Conservation (phyloP, 352 stramenopile genomes). For the Halophytophthora batemanensis region DNA sequence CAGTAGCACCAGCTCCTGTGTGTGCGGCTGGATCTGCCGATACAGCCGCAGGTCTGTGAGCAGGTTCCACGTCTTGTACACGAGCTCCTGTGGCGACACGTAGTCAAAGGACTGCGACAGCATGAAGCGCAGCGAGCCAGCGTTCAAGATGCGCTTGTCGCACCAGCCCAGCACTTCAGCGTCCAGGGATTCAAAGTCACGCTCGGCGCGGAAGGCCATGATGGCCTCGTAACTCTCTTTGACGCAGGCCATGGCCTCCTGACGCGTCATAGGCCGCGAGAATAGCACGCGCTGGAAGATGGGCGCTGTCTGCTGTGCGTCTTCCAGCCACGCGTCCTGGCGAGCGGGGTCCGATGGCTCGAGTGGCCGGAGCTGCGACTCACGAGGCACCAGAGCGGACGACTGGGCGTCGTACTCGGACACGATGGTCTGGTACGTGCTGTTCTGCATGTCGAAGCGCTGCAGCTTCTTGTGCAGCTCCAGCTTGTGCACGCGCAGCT, state of each 20-base stretch:
- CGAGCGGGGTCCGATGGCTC: no score
- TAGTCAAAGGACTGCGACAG: slow-evolving; percentile 52
- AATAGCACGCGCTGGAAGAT: slow-evolving; percentile 60
- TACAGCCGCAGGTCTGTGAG: slow-evolving; percentile 53
- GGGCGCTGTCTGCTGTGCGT: slow-evolving; percentile 20
- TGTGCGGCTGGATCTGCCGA: slow-evolving; percentile 56
- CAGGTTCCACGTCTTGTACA: slow-evolving; percentile 70
- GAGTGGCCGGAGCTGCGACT: no score
- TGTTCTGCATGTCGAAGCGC: slow-evolving; percentile 49
- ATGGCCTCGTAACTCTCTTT: slow-evolving; percentile 59
- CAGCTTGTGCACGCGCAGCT: slow-evolving; percentile 38
- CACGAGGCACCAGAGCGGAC: background rate
- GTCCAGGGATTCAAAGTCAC: slow-evolving; percentile 40
- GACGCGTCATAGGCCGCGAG: slow-evolving; percentile 27
- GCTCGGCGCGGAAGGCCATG: slow-evolving; percentile 45
- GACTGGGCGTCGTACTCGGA: slow-evolving; percentile 28
- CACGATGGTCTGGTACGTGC: slow-evolving; percentile 52
- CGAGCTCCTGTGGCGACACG: slow-evolving; percentile 41
- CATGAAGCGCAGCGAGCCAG: slow-evolving; percentile 51
- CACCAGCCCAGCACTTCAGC: slow-evolving; percentile 54
- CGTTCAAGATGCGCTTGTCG: slow-evolving; percentile 40
- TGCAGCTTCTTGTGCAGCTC: slow-evolving; percentile 31
- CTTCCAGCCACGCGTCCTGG: slow-evolving; percentile 7
- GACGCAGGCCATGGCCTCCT: slow-evolving; percentile 43
- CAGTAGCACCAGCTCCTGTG: slow-evolving; percentile 44